Conservation (phyloP, 805 yeast species). For the Barnettozyma salicaria region DNA sequence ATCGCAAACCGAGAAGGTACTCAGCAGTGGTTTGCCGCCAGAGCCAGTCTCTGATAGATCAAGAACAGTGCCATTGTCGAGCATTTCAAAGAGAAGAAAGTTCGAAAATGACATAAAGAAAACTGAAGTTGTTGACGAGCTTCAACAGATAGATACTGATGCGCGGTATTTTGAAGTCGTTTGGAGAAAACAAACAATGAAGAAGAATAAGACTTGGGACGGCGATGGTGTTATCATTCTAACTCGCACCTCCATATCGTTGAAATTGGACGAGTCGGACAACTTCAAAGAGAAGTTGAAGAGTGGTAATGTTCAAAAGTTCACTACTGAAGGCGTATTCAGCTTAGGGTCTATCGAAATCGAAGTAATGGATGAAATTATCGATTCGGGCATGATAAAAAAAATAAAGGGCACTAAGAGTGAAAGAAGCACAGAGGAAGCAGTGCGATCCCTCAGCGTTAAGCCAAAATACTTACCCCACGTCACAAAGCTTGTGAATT, state of each 20-base stretch:
- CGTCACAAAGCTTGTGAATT: slow-evolving; percentile 7
- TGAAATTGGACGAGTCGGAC: slow-evolving; percentile 31
- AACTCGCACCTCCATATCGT: slow-evolving; percentile 21
- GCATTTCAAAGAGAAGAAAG: slow-evolving; percentile 1
- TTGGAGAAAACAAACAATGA: slow-evolving; percentile 57
- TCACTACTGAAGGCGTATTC: slow-evolving; percentile 36
- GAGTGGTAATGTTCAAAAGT: slow-evolving; percentile 15
- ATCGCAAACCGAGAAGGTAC: no score
- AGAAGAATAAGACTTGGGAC: slow-evolving; percentile 91
- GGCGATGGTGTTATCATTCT: slow-evolving; percentile 69
- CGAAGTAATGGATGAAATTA: slow-evolving; percentile 47
- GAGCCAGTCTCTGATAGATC: no score
- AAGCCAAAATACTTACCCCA: slow-evolving; percentile 1
- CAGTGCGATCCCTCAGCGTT: no score
- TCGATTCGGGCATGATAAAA: slow-evolving; percentile 21
- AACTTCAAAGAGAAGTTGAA: slow-evolving; percentile 26
- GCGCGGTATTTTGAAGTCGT: slow-evolving; percentile 22
- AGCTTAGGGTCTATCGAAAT: slow-evolving; percentile 55
- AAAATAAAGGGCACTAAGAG: slow-evolving; percentile 13
- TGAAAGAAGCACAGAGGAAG: no score
- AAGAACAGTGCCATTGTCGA: slow-evolving; percentile 3
- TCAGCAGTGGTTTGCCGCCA: no score
- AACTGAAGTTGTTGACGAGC: neutral
- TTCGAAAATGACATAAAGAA: neutral
- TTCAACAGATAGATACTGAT: neutral